A percentile compares a stretch with the other conserved stretches of the same genome.
phyloP scores from a whole-genome alignment of 2,329 filamentous ascomycete species.

The Hymenoscyphus albidus region DNA sequence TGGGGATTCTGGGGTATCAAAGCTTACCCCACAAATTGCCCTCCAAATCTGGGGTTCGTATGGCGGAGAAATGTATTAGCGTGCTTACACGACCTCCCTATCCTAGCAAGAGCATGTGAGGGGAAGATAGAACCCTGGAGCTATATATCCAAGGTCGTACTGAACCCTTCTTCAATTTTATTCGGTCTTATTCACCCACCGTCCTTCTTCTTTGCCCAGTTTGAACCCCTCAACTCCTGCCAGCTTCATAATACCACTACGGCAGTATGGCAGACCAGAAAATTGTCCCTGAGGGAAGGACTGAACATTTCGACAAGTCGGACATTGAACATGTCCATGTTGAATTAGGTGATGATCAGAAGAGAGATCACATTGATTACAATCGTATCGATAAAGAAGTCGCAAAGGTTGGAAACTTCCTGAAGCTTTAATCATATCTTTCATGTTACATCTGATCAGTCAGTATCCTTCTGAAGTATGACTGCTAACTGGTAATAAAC shows the following conservation, averaged over 20 bases:
- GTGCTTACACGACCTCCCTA: neutral
- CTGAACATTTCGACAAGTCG: neutral
- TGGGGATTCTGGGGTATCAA: conserved; percentile 8
- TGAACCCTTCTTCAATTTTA: neutral
- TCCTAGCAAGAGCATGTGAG: neutral
- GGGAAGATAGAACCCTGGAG: neutral
- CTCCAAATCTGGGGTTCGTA: neutral
- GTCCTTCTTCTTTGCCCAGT: neutral
- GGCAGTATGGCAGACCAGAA: conserved; percentile 11
- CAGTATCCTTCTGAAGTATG: no score
- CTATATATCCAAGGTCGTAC: conserved; percentile 5
- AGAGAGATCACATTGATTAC: conserved; percentile 45
- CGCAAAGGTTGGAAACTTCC: conserved; percentile 42
- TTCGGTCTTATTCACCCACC: neutral
- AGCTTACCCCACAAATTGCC: neutral
- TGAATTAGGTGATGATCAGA: conserved; percentile 37
- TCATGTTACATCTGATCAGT: neutral
- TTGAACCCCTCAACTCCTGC: neutral
- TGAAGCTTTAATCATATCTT: neutral
- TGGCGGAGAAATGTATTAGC: conserved; percentile 5
- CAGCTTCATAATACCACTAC: neutral
- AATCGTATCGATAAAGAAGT: conserved; percentile 64
- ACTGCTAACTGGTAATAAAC: neutral
- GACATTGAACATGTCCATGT: conserved; percentile 12
- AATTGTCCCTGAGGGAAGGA: conserved; percentile 1